Evolutionary conservation across 1,284 basidiomycete genomes (phyloP).

Genomic region (Irpex sp.): DNA sequence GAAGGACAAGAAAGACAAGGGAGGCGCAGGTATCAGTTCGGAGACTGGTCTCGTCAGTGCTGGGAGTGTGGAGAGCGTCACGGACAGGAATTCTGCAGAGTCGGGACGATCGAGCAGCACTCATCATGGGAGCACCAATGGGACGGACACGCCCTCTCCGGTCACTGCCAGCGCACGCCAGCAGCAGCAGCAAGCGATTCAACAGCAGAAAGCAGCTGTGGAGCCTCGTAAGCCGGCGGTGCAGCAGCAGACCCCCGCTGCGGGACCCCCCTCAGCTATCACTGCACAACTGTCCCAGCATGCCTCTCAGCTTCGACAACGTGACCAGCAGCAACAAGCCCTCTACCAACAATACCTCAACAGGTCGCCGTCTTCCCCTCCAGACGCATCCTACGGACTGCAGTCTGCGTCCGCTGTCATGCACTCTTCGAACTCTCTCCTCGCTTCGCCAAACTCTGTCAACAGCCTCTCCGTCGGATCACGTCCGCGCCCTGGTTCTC

Average conservation of each 20-base stretch:
- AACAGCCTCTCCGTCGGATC: slow-evolving; percentile 38
- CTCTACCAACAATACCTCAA: slow-evolving; percentile 87
- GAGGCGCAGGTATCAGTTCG: slow-evolving; percentile 37
- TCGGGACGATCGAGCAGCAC: slow-evolving; percentile 46
- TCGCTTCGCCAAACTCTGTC: slow-evolving; percentile 30
- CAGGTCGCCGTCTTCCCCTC: slow-evolving; percentile 71
- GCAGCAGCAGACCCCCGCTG: slow-evolving; percentile 19
- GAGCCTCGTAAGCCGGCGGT: slow-evolving; percentile 30
- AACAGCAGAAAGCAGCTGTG: slow-evolving; percentile 29
- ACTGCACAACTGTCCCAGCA: slow-evolving; percentile 33
- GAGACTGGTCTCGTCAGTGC: slow-evolving; percentile 25
- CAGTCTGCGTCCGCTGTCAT: slow-evolving; percentile 61
- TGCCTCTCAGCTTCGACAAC: slow-evolving; percentile 73
- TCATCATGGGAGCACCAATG: slow-evolving; percentile 16
- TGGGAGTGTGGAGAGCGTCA: slow-evolving; percentile 12
- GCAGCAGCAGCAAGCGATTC: slow-evolving; percentile 42
- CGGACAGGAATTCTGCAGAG: slow-evolving; percentile 45
- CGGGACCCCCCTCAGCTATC: slow-evolving; percentile 13
- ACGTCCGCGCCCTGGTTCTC: slow-evolving; percentile 66
- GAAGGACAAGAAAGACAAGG: slow-evolving; percentile 77
- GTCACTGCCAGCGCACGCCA: slow-evolving; percentile 49
- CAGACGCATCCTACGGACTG: slow-evolving; percentile 67
- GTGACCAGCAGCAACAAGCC: slow-evolving; percentile 86
- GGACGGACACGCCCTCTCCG: slow-evolving; percentile 29
- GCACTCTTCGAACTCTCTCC: slow-evolving; percentile 39